phyloP scores from a whole-genome alignment of 805 yeast species.

The baker's yeast (Saccharomyces cerevisiae) region DNA sequence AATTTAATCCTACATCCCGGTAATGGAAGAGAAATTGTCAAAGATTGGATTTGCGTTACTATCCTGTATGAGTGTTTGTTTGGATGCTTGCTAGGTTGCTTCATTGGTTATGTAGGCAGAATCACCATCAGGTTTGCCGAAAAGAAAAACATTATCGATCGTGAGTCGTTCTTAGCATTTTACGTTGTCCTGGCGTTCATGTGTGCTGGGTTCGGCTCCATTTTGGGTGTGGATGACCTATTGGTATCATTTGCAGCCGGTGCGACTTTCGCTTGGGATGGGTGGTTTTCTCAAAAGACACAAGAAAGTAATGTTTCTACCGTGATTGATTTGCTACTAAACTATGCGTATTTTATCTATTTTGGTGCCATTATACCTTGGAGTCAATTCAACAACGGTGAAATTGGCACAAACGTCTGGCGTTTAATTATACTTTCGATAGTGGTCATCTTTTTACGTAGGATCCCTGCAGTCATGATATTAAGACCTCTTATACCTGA shows the following conservation, averaged over 20 bases:
- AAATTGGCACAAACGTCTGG: slow-evolving; percentile 68
- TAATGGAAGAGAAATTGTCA: slow-evolving; percentile 57
- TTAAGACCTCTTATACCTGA: slow-evolving; percentile 79
- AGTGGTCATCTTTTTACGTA: slow-evolving; percentile 62
- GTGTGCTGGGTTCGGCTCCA: slow-evolving; percentile 84
- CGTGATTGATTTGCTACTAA: slow-evolving; percentile 76
- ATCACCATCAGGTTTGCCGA: slow-evolving; percentile 71
- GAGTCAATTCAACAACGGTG: slow-evolving; percentile 59
- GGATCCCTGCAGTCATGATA: slow-evolving; percentile 74
- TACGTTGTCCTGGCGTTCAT: slow-evolving; percentile 73
- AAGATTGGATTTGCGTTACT: slow-evolving; percentile 72
- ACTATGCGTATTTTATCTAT: slow-evolving; percentile 80
- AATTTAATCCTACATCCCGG: slow-evolving; percentile 60
- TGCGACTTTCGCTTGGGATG: slow-evolving; percentile 90
- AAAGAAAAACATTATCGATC: slow-evolving; percentile 57
- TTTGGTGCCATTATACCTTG: slow-evolving; percentile 90
- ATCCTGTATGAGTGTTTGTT: slow-evolving; percentile 74
- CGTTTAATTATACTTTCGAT: slow-evolving; percentile 67
- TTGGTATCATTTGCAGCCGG: slow-evolving; percentile 89
- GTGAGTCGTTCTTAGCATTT: slow-evolving; percentile 82
- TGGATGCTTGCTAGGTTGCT: slow-evolving; percentile 67
- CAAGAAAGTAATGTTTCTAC: slow-evolving; percentile 83
- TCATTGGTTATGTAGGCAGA: slow-evolving; percentile 64
- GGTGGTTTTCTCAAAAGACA: slow-evolving; percentile 74
- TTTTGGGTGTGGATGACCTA: slow-evolving; percentile 82